These are phyloP conservation scores for Syzygium jambos DNA, from an alignment of 345 rosid genomes.

Conservation along the genomic window DNA sequence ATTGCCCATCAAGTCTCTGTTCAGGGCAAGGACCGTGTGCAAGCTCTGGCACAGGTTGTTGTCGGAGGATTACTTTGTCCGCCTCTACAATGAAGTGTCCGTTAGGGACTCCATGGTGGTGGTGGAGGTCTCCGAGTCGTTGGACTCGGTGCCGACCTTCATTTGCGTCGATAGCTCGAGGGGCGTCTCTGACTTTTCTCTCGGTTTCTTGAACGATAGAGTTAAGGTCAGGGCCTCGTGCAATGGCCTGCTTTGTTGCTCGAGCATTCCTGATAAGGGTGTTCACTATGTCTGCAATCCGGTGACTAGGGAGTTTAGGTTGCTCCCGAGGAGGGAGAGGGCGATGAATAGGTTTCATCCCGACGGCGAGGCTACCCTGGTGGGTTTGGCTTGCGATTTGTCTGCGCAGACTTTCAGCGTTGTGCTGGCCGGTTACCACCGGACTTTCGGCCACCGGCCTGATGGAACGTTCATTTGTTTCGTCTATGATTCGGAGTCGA, in stretches of 20 bases:
- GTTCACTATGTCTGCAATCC: slow-evolving; percentile 83
- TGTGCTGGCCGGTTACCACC: slow-evolving; percentile 76
- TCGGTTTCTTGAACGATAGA: slow-evolving; percentile 63
- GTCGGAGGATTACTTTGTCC: slow-evolving; percentile 48
- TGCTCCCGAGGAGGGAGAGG: slow-evolving; percentile 70
- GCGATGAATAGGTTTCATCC: slow-evolving; percentile 74
- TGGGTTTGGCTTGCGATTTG: slow-evolving; percentile 60
- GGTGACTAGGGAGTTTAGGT: slow-evolving; percentile 53
- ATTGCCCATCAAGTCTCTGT: slow-evolving; percentile 65
- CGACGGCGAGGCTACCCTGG: slow-evolving; percentile 72
- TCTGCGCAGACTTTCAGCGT: slow-evolving; percentile 40
- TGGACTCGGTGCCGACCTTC: slow-evolving; percentile 37
- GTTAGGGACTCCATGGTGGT: slow-evolving; percentile 40
- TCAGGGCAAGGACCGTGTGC: slow-evolving; percentile 63
- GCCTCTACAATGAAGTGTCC: slow-evolving; percentile 44
- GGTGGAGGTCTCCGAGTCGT: slow-evolving; percentile 50
- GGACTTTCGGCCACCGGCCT: slow-evolving; percentile 70
- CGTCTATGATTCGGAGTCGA: slow-evolving; percentile 68
- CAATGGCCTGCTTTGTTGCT: slow-evolving; percentile 83
- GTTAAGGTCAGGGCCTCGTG: slow-evolving; percentile 76
- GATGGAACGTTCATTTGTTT: slow-evolving; percentile 70
- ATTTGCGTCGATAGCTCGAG: slow-evolving; percentile 51
- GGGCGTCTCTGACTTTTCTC: slow-evolving; percentile 68
- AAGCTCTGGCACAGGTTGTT: slow-evolving; percentile 60
- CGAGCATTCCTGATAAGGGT: slow-evolving; percentile 75